Evolutionary conservation across 2,329 filamentous ascomycete species (phyloP).

Genomic region (Aspergillus hiratsukae): DNA sequence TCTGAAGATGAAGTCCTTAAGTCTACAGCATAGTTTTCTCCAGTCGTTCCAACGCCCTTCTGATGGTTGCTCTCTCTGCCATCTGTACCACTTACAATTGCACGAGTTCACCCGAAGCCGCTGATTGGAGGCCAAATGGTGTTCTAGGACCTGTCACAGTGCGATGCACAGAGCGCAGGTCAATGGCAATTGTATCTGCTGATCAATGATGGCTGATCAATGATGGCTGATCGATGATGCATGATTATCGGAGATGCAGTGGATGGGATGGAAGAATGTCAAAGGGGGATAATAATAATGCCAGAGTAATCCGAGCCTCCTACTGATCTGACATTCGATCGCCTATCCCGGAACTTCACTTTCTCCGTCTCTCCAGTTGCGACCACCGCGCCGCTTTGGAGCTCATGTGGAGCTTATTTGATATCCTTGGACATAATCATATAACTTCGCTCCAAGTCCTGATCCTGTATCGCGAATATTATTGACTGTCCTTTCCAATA

Average conservation of each 20-base stretch:
- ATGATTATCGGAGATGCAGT: background rate
- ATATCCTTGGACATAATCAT: background rate
- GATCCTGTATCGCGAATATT: background rate
- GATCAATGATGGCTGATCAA: background rate
- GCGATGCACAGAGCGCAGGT: background rate
- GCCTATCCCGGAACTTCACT: conserved; percentile 16
- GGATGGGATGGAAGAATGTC: background rate
- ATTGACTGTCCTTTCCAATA: background rate
- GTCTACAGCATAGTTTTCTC: conserved; percentile 24
- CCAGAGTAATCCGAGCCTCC: background rate
- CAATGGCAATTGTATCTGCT: background rate
- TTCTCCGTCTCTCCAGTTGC: conserved; percentile 18
- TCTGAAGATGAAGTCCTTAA: conserved; percentile 24
- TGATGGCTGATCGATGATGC: background rate
- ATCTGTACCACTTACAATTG: background rate
- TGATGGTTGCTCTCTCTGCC: conserved; percentile 25
- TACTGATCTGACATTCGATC: background rate
- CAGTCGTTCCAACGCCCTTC: conserved; percentile 24
- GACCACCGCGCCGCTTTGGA: conserved; percentile 8
- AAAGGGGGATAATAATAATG: background rate
- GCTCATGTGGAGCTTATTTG: conserved; percentile 19
- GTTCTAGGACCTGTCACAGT: background rate
- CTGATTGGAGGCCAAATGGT: background rate
- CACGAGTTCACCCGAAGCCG: background rate
- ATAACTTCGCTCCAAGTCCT: background rate